A percentile compares a stretch with the other conserved stretches of the same genome.
Evolutionary conservation across 352 stramenopile species (phyloP).

Genomic region (Pythium folliculosum): DNA sequence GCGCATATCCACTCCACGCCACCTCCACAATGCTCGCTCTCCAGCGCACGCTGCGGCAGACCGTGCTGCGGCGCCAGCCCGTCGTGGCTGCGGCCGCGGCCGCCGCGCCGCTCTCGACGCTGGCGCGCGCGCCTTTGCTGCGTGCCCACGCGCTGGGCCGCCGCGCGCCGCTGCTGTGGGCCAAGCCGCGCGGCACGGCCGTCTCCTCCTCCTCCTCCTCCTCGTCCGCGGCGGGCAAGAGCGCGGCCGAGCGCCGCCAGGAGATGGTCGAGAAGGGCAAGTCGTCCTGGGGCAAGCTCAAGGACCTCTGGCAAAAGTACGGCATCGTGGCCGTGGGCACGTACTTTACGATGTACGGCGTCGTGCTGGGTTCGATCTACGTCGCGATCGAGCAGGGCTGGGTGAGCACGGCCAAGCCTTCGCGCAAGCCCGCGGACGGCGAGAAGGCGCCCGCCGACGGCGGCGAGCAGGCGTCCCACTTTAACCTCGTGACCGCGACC

Average conservation of each 20-base stretch:
- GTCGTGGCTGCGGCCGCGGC: not conserved
- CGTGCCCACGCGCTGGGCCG: slow-evolving; percentile 1
- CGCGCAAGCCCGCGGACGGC: slow-evolving; percentile 31
- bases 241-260: slow-evolving; percentile 28
- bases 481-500: slow-evolving; percentile 80
- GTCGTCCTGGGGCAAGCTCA: slow-evolving; percentile 57
- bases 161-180: slow-evolving; percentile 19
- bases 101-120: slow-evolving; percentile 10
- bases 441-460: slow-evolving; percentile 3
- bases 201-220: slow-evolving; percentile 30
- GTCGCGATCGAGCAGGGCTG: slow-evolving; percentile 80
- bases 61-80: not conserved
- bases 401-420: slow-evolving; percentile 55
- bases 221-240: slow-evolving; percentile 11
- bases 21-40: slow-evolving; percentile 17
- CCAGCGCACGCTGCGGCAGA: slow-evolving; percentile 17
- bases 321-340: slow-evolving; percentile 81
- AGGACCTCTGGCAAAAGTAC: slow-evolving; percentile 85
- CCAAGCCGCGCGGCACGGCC: slow-evolving; percentile 12
- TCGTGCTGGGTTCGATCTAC: slow-evolving; percentile 80
- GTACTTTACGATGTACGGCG: slow-evolving; percentile 79
- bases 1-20: not conserved
- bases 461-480: slow-evolving; percentile 30
- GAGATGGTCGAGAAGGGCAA: slow-evolving; percentile 41
- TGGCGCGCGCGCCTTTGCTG: slow-evolving; percentile 6